Evolutionary conservation across 2,329 filamentous ascomycete species (phyloP).

Genomic region (Mollisia scopiformis): DNA sequence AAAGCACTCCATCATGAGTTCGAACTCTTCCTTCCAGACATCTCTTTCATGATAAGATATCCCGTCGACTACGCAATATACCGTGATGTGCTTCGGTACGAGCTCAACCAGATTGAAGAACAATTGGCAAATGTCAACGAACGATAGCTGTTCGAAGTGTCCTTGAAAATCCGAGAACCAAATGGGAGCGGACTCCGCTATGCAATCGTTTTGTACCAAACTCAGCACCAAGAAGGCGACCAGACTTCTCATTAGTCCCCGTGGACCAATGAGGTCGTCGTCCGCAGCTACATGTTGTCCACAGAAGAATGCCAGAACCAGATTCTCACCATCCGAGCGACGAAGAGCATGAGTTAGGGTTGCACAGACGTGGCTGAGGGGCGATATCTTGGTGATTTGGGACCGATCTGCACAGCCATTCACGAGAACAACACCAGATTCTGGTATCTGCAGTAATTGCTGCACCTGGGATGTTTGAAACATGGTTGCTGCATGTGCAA

Average conservation of each 20-base stretch:
- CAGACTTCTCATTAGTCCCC: not conserved
- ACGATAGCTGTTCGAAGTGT: not conserved
- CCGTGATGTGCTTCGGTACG: not conserved
- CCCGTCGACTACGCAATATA: not conserved
- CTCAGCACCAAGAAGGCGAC: not conserved
- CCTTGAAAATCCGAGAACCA: not conserved
- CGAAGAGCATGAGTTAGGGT: not conserved
- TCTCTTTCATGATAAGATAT: not conserved
- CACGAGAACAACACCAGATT: not conserved
- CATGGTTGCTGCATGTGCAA: not conserved
- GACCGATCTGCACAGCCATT: not conserved
- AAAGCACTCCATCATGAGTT: not conserved
- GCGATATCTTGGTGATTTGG: not conserved
- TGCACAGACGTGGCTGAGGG: not conserved
- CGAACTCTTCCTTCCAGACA: not conserved
- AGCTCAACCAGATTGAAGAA: not conserved
- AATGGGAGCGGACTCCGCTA: not conserved
- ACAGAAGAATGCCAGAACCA: conserved; percentile 1
- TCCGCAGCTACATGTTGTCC: not conserved
- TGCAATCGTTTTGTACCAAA: no score
- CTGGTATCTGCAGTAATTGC: not conserved
- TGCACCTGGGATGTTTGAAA: not conserved
- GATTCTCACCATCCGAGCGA: not conserved
- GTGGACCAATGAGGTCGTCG: not conserved
- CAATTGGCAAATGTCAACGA: not conserved